Evolutionary conservation across 345 rosid species (phyloP).

Genomic region (Gossypium sturtianum): DNA sequence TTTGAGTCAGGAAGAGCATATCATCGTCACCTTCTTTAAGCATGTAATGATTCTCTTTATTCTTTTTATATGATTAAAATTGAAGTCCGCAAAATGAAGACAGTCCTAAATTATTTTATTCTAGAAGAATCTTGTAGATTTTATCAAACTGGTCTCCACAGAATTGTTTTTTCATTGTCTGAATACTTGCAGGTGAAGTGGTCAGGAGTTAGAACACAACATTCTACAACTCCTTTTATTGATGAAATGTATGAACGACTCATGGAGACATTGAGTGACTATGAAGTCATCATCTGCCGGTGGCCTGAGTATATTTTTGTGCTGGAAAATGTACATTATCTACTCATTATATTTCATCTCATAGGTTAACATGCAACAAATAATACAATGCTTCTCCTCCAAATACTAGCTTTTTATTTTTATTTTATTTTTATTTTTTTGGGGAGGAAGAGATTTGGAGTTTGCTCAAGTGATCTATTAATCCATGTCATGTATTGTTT

Average conservation of each 20-base stretch:
- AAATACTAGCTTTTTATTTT: too few relatives aligned
- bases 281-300: constrained; percentile 85
- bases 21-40: not conserved
- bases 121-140: not conserved
- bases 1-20: not conserved
- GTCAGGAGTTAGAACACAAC: constrained; percentile 89
- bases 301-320: constrained; percentile 92
- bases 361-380: not conserved
- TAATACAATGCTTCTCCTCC: too few relatives aligned
- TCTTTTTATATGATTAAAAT: not conserved
- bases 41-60: not conserved
- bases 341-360: not conserved
- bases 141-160: not conserved
- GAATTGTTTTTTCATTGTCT: not conserved
- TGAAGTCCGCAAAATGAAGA: not conserved
- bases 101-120: not conserved
- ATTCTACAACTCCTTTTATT: constrained; percentile 90
- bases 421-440: too few relatives aligned
- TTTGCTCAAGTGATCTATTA: not conserved
- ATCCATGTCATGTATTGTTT: not conserved
- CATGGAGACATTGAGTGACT: constrained; percentile 61
- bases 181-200: constrained; percentile 72
- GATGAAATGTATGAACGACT: constrained; percentile 93
- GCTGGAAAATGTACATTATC: constrained; percentile 71
- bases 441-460: not conserved